Evolutionary conservation across 2,329 filamentous ascomycete genomes (phyloP), one percentile per base, ranked within the genome.

Genomic region (Stachybotrys echinatus): DNA sequence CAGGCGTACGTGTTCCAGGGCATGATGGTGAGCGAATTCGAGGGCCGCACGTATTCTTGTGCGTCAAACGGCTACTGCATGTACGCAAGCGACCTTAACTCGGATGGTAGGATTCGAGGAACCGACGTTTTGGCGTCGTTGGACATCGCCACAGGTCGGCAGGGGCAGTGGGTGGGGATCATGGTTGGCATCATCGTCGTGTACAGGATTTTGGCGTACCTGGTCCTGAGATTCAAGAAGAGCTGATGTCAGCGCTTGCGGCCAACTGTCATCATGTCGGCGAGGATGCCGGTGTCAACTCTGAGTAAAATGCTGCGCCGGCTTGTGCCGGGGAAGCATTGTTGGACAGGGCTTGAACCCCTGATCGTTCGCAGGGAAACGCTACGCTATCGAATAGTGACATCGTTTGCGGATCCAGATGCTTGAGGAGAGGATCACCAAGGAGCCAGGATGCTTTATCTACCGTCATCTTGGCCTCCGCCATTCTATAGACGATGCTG

Each of bases 21-120:
- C 14, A 94, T 95, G 89, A 94, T 95, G 88, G 84, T 92, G 48
- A 95, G 94, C 61, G 88, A 95, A 70, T 94, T 95, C 64, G 72
- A 73, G 1, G 56, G 78, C 18, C 74, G 88, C 14, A 76, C 72
- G 3, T 95, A 88, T 19, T 54, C 39, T 68, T 74, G 54, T 4
- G 62, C 57, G 1, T 47, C 54, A 5, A 67, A 66, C 0, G 38
- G 10, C 17, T n/a, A 76, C 39, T 95, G 89, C 70, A 86, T 89
- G 80, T 94, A 86, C 65, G 77, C 53, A 63, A 91, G 51, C 78
- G 77, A 39, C 62, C 72, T 27, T 68, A 58, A 55, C 5, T 50
- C 56, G 8, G 53, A 87, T 63, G 91, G 90, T 60, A 70, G 81
- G 65, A 89, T 94, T 55, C 76, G 79, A 3, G 90, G 89, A 0